A percentile compares a stretch with the other conserved stretches of the same genome.
These are phyloP conservation scores for Pyrenopolyporus hunteri DNA, from an alignment of 495 filamentous ascomycete species.

Conservation along the genomic window DNA sequence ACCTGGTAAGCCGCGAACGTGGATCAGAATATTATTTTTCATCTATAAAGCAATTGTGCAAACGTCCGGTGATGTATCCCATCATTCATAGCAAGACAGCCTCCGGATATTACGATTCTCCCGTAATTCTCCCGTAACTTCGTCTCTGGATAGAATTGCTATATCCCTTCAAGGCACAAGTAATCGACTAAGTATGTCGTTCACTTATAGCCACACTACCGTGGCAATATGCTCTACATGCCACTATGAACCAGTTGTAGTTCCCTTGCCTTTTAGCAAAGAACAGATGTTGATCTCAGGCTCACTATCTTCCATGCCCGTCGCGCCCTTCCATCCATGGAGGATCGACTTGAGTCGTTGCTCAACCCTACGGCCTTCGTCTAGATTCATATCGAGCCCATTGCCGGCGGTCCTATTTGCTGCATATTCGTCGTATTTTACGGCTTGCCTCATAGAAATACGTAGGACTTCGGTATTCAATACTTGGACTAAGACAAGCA, in stretches of 20 bases:
- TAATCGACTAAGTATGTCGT: background rate
- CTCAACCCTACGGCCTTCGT: conserved; percentile 30
- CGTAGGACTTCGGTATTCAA: conserved; percentile 11
- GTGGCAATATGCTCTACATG: too few relatives aligned
- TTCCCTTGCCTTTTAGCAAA: conserved; percentile 27
- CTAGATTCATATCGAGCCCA: conserved; percentile 36
- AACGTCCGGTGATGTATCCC: too few relatives aligned
- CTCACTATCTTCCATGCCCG: background rate
- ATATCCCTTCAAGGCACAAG: background rate
- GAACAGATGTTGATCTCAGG: conserved; percentile 26
- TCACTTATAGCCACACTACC: too few relatives aligned
- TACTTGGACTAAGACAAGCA: conserved; percentile 31
- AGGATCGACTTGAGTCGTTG: conserved; percentile 19
- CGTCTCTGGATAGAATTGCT: background rate
- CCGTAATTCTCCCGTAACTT: background rate
- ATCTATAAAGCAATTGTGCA: background rate
- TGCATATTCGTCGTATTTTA: conserved; percentile 33
- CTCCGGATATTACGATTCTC: background rate
- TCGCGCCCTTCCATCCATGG: background rate
- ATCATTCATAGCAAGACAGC: background rate
- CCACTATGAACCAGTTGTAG: background rate
- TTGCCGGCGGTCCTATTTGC: conserved; percentile 21
- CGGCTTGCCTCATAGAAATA: background rate
- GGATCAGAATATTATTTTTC: background rate
- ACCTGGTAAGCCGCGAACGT: too few relatives aligned